A percentile compares a stretch with the other conserved stretches of the same genome.
phyloP scores from a whole-genome alignment of 2,329 filamentous ascomycete species.

The Cordyceps militaris region DNA sequence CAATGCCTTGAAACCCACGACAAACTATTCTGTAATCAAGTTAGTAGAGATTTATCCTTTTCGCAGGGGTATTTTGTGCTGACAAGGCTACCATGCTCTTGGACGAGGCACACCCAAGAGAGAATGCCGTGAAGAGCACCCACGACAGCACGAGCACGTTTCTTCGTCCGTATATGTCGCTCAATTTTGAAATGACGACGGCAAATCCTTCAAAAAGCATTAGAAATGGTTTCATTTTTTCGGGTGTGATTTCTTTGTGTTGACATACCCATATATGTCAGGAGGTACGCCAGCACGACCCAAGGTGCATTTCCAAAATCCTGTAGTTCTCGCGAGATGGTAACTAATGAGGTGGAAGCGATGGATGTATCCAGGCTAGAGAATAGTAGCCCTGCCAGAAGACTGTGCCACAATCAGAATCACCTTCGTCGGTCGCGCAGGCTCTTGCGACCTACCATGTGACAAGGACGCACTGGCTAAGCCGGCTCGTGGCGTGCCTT shows the following conservation, averaged over 20 bases:
- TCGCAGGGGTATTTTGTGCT: conserved; percentile 16
- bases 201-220: conserved; percentile 39
- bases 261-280: conserved; percentile 47
- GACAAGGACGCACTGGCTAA: conserved; percentile 13
- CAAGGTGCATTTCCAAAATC: conserved; percentile 47
- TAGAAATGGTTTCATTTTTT: neutral
- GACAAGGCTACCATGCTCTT: conserved; percentile 46
- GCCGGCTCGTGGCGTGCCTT: neutral
- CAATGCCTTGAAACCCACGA: conserved; percentile 53
- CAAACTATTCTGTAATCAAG: conserved; percentile 43
- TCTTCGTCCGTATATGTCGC: conserved; percentile 51
- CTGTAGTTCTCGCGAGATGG: conserved; percentile 44
- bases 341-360: conserved; percentile 50
- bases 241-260: neutral
- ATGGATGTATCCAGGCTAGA: conserved; percentile 53
- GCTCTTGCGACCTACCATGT: conserved; percentile 14
- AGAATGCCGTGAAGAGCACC: conserved; percentile 49
- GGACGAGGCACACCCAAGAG: conserved; percentile 45
- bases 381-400: conserved; percentile 47
- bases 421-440: neutral
- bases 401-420: conserved; percentile 25
- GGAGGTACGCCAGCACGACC: conserved; percentile 48
- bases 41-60: conserved; percentile 12
- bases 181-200: conserved; percentile 50
- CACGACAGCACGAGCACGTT: conserved; percentile 44